Evolutionary conservation across 176 grass and related monocot genomes (phyloP).

Genomic region (Rhynchospora pubera): DNA sequence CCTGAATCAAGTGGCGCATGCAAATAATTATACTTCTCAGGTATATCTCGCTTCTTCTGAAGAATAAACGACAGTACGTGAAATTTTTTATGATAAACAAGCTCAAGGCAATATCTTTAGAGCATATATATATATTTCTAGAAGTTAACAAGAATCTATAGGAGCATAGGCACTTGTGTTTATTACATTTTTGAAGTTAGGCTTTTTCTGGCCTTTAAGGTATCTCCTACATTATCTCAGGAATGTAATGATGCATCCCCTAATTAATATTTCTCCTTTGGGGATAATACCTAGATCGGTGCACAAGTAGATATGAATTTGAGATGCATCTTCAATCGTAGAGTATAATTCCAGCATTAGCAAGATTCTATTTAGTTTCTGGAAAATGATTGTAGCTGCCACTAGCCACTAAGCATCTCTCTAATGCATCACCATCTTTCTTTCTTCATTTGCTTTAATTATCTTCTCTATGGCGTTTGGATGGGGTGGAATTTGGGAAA

Average conservation of each 20-base stretch:
- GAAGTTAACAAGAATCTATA: constrained; percentile 1
- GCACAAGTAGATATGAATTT: neutral
- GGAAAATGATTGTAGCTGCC: neutral
- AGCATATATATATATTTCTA: neutral
- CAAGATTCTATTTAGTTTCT: neutral
- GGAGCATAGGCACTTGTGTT: constrained; percentile 1
- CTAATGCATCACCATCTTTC: neutral
- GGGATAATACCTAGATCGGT: constrained; percentile 11
- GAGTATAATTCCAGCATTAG: neutral
- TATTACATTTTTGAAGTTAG: neutral
- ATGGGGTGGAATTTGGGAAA: too few species aligned
- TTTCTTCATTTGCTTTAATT: neutral
- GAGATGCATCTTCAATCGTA: neutral
- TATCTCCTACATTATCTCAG: constrained; percentile 15
- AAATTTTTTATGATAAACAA: neutral
- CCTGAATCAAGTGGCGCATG: neutral
- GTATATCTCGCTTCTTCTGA: constrained; percentile 4
- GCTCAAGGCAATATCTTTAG: constrained; percentile 6
- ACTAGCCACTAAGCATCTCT: neutral
- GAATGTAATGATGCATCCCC: neutral
- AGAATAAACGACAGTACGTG: constrained; percentile 1
- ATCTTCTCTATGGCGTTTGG: neutral
- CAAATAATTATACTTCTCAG: neutral
- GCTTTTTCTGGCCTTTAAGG: constrained; percentile 18
- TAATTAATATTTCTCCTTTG: neutral